phyloP scores from a whole-genome alignment of 148 eudicot genomes.

The Tetragonia tetragonoides region DNA sequence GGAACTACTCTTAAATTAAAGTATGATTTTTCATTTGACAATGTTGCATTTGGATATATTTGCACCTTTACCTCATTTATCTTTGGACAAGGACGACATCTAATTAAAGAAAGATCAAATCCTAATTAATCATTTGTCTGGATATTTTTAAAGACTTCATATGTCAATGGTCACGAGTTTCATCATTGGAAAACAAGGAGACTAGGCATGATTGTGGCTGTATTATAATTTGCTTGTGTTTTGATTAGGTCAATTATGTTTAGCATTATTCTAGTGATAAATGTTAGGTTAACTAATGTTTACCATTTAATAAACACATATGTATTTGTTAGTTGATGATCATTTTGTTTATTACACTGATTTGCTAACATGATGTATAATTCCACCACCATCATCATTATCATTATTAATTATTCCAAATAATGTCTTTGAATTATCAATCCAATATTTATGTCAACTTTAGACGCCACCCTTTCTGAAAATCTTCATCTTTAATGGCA shows the following conservation, averaged over 20 bases:
- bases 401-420: too few relatives aligned
- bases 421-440: too few relatives aligned
- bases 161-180: neutral
- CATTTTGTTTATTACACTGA: too few relatives aligned
- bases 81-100: neutral
- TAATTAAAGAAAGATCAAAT: neutral
- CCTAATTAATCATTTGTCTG: neutral
- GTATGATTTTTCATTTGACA: neutral
- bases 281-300: neutral
- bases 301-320: neutral
- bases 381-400: too few relatives aligned
- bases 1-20: neutral
- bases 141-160: slow-evolving; percentile 1
- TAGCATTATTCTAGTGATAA: neutral
- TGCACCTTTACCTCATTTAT: neutral
- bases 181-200: too few relatives aligned
- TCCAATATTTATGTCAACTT: too few relatives aligned
- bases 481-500: too few relatives aligned
- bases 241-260: neutral
- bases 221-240: neutral
- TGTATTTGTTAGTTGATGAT: neutral
- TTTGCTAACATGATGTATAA: too few relatives aligned
- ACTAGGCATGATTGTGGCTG: too few relatives aligned
- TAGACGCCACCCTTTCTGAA: too few relatives aligned
- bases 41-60: neutral